Evolutionary conservation across 192 early-diverging fungal genomes (phyloP).

Genomic region (Cladochytrium replicatum): DNA sequence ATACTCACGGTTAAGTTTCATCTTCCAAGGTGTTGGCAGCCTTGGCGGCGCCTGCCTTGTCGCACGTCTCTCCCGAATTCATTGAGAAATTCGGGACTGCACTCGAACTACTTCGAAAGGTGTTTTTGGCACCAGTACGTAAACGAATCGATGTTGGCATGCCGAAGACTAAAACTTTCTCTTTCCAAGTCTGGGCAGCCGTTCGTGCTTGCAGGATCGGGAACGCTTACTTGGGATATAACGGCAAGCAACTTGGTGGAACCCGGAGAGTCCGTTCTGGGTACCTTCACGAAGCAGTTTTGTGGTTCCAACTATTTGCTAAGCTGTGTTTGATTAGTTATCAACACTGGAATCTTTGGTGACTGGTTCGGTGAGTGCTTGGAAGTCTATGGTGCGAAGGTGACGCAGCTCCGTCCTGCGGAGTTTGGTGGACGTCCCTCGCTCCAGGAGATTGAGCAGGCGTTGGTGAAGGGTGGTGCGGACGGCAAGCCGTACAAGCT

Average conservation of each 20-base stretch:
- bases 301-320: too few species aligned
- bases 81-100: slow-evolving; percentile 76
- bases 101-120: slow-evolving; percentile 74
- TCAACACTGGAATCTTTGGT: slow-evolving; percentile 93
- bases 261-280: slow-evolving; percentile 78
- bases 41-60: slow-evolving; percentile 82
- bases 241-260: slow-evolving; percentile 84
- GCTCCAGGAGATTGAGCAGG: slow-evolving; percentile 53
- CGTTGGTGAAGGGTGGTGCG: slow-evolving; percentile 30
- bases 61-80: slow-evolving; percentile 86
- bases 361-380: slow-evolving; percentile 90
- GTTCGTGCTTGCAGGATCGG: slow-evolving; percentile 88
- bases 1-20: not conserved
- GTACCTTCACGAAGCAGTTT: too few species aligned
- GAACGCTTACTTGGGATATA: slow-evolving; percentile 98
- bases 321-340: too few species aligned
- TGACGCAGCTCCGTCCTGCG: slow-evolving; percentile 58
- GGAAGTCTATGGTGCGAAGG: slow-evolving; percentile 80
- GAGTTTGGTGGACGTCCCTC: slow-evolving; percentile 61
- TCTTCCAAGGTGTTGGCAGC: slow-evolving; percentile 48
- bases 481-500: slow-evolving; percentile 65
- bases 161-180: not conserved
- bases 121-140: slow-evolving; percentile 58
- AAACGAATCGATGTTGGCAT: not conserved
- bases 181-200: slow-evolving; percentile 60